Evolutionary conservation across 1,284 basidiomycete genomes (phyloP).

Genomic region (Ustilago bromivora): DNA sequence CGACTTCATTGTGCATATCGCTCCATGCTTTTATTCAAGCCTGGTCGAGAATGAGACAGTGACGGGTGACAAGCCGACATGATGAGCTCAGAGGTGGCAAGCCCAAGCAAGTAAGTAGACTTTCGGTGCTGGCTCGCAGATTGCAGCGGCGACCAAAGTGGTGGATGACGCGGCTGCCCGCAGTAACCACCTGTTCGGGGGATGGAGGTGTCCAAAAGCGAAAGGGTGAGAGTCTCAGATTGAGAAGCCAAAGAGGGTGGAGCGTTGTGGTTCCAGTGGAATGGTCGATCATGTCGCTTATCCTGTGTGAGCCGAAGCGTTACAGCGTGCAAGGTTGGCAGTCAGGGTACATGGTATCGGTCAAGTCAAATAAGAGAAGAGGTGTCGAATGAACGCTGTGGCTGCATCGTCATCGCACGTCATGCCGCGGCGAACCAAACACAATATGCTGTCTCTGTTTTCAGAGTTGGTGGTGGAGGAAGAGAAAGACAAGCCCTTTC

Average conservation of each 20-base stretch:
- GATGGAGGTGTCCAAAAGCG: background rate
- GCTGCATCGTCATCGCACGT: conserved; percentile 5
- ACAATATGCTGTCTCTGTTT: background rate
- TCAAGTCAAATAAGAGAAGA: background rate
- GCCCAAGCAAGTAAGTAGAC: no score
- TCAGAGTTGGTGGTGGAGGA: background rate
- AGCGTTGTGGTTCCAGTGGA: background rate
- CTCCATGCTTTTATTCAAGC: background rate
- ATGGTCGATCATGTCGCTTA: background rate
- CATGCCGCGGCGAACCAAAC: background rate
- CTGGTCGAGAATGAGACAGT: no score
- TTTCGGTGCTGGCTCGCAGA: no score
- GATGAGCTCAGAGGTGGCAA: no score
- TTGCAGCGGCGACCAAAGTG: no score
- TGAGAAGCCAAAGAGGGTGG: background rate
- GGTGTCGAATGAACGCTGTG: background rate
- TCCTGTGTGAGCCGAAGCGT: background rate
- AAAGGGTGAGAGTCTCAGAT: background rate
- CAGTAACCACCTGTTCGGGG: no score
- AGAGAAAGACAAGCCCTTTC: no score
- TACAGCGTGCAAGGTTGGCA: background rate
- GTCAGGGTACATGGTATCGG: conserved; percentile 1
- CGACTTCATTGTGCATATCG: background rate
- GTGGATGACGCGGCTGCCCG: no score
- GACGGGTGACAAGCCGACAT: no score